Base-by-base conservation (phyloP, 2,329 filamentous ascomycete species). In the Aspergillus japonicus region DNA sequence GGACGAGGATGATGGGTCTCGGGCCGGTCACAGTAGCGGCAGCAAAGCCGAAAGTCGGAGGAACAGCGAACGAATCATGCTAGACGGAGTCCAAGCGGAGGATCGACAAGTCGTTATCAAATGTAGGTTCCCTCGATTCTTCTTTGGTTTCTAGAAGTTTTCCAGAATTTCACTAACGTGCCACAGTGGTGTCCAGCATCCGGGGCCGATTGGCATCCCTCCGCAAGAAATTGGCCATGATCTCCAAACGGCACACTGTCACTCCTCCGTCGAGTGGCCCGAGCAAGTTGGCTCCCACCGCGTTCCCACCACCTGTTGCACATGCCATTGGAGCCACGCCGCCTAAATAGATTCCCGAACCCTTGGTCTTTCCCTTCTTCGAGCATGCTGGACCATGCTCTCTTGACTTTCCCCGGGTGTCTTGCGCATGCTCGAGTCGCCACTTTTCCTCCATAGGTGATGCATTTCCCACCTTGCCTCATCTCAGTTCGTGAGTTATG, bases 1-100 rank as follows among this genome's bases (percentile, higher is more conserved):
- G 59, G 95, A 99, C 68, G 89, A 85, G 50, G 92, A 96, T 61
- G 92, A 87, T 53, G 79, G 83, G 61, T 71, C 75, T 11, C 65
- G 65, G 44, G 61, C 69, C 16, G 69, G 67, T 12, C 70, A 70
- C 31, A 62, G 64, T 14, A 61, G 63, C 19, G 61, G 62, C n/a
- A 59, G 64, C 26, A 66, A 67, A 53, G 66, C 60, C 16, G 65
- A 69, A 26, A 63, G 65, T 48, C 70, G 65, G 21, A 71, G 68
- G 47, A 71, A 74, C 14, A 66, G 70, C 24, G 75, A 80, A 35
- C 73, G 73, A 54, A 63, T 70, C 19, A 66, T 73, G 4, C 68
- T 81, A 59, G 79, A 81, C 63, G 78, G 75, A 2, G 66, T 81
- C 35, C 77, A 78, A 64, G 73, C 74, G 29, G 79, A 81, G 64